Conservation (phyloP, 441 rosid genomes). For the Gossypium trilobum region DNA sequence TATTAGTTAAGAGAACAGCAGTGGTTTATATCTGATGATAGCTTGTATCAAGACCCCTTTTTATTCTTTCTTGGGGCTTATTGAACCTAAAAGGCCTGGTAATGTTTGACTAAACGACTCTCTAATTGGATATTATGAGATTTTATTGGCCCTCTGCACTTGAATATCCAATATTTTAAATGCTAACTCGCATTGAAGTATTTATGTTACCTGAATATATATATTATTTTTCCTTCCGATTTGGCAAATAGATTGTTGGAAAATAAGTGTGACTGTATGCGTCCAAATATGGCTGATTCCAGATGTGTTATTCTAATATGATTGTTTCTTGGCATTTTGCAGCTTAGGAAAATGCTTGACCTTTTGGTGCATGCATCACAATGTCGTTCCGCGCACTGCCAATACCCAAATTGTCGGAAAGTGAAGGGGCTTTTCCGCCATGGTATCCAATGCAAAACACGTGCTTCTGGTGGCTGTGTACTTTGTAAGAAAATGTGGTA, state of each 20-base stretch:
- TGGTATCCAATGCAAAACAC: constrained; percentile 83
- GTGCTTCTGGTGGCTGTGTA: constrained; percentile 89
- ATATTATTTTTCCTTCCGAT: neutral
- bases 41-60: neutral
- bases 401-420: constrained; percentile 95
- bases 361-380: constrained; percentile 96
- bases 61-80: constrained; percentile 18
- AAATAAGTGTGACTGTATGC: neutral
- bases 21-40: neutral
- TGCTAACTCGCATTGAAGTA: neutral
- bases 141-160: neutral
- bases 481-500: constrained; percentile 97
- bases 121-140: too few relatives aligned
- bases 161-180: neutral
- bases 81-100: constrained; percentile 83
- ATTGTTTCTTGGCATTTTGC: constrained; percentile 28
- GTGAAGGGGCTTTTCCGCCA: constrained; percentile 95
- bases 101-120: too few relatives aligned
- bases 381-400: constrained; percentile 80
- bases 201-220: neutral
- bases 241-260: neutral
- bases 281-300: neutral
- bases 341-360: constrained; percentile 99
- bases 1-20: neutral
- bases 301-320: constrained; percentile 1